Percentiles rank a stretch among this genome's conserved stretches.
Evolutionary conservation across 2,329 filamentous ascomycete genomes (phyloP).

Genomic region (Fusarium sterilihyphosum): DNA sequence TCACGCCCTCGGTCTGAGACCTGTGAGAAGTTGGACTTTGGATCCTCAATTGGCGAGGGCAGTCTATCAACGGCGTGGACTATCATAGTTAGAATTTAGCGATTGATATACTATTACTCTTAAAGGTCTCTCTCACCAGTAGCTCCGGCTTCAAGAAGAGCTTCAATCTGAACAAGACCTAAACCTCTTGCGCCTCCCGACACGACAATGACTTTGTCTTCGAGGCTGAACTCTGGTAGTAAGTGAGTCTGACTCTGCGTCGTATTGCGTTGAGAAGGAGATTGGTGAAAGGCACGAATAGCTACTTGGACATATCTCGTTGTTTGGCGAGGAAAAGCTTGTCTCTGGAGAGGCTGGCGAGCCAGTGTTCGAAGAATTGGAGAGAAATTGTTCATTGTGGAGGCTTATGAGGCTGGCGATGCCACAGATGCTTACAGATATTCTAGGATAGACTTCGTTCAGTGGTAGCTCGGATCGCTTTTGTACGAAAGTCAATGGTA

Average conservation of each 20-base stretch:
- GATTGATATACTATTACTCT: not conserved
- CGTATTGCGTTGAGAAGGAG: slow-evolving; percentile 28
- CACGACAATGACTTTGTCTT: slow-evolving; percentile 78
- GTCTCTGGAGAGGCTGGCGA: slow-evolving; percentile 26
- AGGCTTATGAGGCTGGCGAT: not conserved
- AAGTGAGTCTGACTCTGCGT: slow-evolving; percentile 39
- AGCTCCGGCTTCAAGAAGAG: slow-evolving; percentile 81
- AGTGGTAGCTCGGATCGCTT: slow-evolving; percentile 1
- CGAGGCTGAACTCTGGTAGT: slow-evolving; percentile 80
- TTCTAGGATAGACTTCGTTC: not conserved
- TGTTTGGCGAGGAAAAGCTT: slow-evolving; percentile 12
- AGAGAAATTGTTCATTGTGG: slow-evolving; percentile 41
- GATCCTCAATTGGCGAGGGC: slow-evolving; percentile 56
- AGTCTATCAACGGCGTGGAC: slow-evolving; percentile 75
- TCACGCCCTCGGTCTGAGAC: slow-evolving; percentile 72
- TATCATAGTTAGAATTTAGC: slow-evolving; percentile 40
- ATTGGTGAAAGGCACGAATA: slow-evolving; percentile 37
- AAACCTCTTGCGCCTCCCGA: slow-evolving; percentile 81
- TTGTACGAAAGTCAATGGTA: slow-evolving; percentile 16
- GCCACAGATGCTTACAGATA: not conserved
- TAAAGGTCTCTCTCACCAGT: slow-evolving; percentile 56
- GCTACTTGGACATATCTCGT: slow-evolving; percentile 9
- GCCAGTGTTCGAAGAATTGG: slow-evolving; percentile 35
- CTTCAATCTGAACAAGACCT: slow-evolving; percentile 81
- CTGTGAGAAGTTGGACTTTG: slow-evolving; percentile 67